phyloP scores from a whole-genome alignment of 768 basidiomycete genomes.

The Tulasnella sp. region DNA sequence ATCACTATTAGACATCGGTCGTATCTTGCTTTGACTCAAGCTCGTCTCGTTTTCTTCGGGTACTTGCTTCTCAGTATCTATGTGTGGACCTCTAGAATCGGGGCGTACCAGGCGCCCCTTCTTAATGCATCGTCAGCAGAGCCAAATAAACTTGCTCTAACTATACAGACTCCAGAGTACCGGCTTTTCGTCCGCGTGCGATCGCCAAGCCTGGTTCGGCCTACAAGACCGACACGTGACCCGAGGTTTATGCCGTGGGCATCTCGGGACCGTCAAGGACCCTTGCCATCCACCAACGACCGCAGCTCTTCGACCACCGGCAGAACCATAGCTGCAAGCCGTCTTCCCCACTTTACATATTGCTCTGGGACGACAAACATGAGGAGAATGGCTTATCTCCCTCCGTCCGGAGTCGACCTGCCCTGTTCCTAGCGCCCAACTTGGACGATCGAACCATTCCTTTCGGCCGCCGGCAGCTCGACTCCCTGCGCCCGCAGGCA shows the following conservation, averaged over 20 bases:
- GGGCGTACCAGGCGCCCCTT: not conserved
- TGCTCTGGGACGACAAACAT: not conserved
- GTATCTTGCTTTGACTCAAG: not conserved
- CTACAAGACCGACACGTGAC: not conserved
- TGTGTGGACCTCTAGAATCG: not conserved
- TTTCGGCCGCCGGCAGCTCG: not conserved
- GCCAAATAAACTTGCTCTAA: not conserved
- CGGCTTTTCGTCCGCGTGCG: not conserved
- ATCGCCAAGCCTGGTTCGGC: not conserved
- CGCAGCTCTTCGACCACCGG: constrained; percentile 5
- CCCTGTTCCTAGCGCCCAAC: not conserved
- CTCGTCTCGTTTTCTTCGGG: not conserved
- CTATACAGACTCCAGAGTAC: not conserved
- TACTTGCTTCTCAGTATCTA: not conserved
- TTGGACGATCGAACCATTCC: not conserved
- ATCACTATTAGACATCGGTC: not conserved
- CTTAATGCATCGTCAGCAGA: not conserved
- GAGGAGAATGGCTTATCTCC: not conserved
- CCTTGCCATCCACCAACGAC: not conserved
- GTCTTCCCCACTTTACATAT: not conserved
- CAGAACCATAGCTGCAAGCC: constrained; percentile 16
- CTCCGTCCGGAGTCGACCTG: not conserved
- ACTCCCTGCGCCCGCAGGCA: constrained; percentile 5
- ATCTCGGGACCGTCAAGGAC: not conserved
- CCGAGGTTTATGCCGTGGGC: not conserved